Percentiles rank a stretch among this genome's conserved stretches.
Evolutionary conservation across 139 green algal genomes (phyloP).

Genomic region (Chlamydomonas incerta): DNA sequence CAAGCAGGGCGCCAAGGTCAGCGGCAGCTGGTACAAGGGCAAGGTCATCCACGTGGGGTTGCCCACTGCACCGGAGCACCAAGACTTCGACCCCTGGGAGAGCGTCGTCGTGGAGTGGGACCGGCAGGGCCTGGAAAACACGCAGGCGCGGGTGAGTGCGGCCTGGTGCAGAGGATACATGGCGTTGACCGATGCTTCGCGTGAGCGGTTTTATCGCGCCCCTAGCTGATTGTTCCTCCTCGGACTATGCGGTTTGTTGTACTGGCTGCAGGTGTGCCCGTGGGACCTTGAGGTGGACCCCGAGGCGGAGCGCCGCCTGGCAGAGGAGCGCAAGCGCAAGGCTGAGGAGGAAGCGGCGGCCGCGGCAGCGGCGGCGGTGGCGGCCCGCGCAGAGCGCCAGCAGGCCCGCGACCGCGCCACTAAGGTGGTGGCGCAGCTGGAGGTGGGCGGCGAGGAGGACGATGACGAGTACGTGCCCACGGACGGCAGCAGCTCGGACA

Average conservation of each 20-base stretch:
- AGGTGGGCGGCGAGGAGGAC: conserved; percentile 24
- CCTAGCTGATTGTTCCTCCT: too few species aligned
- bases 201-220: too few species aligned
- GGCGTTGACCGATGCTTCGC: too few species aligned
- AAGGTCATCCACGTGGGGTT: conserved; percentile 51
- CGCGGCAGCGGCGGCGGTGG: conserved; percentile 18
- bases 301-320: conserved; percentile 65
- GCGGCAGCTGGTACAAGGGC: conserved; percentile 81
- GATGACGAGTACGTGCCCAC: conserved; percentile 44
- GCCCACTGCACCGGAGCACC: conserved; percentile 30
- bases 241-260: too few species aligned
- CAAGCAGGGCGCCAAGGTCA: conserved; percentile 64
- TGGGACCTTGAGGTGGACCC: conserved; percentile 89
- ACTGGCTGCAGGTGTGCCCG: conserved; percentile 67
- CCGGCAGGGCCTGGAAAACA: conserved; percentile 31
- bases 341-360: conserved; percentile 26
- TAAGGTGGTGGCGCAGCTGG: conserved; percentile 34
- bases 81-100: conserved; percentile 83
- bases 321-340: conserved; percentile 33
- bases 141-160: conserved; percentile 8
- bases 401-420: conserved; percentile 39
- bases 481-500: conserved; percentile 13
- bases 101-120: conserved; percentile 80
- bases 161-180: too few species aligned
- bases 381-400: conserved; percentile 49